Base-by-base conservation (phyloP, 1,284 basidiomycete species). In the Peniophora sp. region DNA sequence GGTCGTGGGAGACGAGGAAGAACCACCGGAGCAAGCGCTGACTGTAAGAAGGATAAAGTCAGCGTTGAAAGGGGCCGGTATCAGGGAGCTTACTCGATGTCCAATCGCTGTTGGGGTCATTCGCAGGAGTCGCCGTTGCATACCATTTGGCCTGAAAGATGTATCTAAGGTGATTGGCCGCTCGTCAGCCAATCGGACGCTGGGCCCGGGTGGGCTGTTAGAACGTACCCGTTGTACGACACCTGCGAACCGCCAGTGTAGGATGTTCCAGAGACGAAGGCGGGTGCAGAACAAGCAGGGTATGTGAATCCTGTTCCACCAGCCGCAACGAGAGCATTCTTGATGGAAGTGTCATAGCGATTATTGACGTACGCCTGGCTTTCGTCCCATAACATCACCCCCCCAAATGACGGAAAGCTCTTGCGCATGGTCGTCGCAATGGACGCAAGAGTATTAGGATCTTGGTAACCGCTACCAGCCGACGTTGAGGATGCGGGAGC, bases 301-400 rank as follows among this genome's bases (percentile, higher is more conserved):
- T 73, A 85, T 1, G 73, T 77, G 62, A 86, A 86, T 2, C 81
- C 81, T 20, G 79, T 80, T 20, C 81, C 78, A 41, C 83, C 83
- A 27, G 80, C 78, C 32, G 76, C 75, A 14, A 69, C 64, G 39
- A 85, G 68, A 24, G 79, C 74, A 51, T 76, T 73, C 67, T 87
- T 86, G 55, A 84, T 78, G 2, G 75, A 75, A 15, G 72, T 62
- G 58, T 84, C 81, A 57, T 75, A 86, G 24, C 78, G 73, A 54
- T 66, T 65, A 60, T 85, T 85, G n/a, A 68, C 74, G 55, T 78
- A 83, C 12, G 83, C 83, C 63, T 85, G 81, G 42, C 81, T 84
- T 37, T 74, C 77, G 61, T 84, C 84, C 83, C 83, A 87, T 44
- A 87, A 60, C 81, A 85, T 86, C 15, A 85, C 77, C 24, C 83